These are phyloP conservation scores for Pulveroboletus sp. DNA, from an alignment of 768 basidiomycete species.

Conservation along the genomic window DNA sequence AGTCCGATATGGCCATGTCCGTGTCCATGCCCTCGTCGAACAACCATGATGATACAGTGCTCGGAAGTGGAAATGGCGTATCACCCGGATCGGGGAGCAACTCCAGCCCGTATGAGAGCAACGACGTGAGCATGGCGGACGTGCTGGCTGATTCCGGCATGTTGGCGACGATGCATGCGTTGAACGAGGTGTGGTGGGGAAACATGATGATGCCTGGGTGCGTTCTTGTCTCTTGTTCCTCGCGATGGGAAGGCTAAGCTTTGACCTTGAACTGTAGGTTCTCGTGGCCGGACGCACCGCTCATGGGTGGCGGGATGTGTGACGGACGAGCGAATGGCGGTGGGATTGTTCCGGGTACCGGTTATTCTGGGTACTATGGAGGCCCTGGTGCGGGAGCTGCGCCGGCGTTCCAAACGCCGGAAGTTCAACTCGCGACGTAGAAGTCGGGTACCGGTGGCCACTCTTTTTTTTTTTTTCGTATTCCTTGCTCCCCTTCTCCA, in stretches of 20 bases:
- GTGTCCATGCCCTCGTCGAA: conserved; percentile 26
- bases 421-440: conserved; percentile 26
- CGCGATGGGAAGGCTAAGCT: neutral
- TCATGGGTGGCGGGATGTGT: conserved; percentile 21
- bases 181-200: conserved; percentile 70
- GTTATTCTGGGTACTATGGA: conserved; percentile 13
- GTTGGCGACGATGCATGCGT: conserved; percentile 67
- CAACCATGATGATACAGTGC: conserved; percentile 10
- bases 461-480: too few species aligned
- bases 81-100: neutral
- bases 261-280: conserved; percentile 15
- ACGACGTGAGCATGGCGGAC: conserved; percentile 25
- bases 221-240: neutral
- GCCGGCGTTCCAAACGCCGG: conserved; percentile 10
- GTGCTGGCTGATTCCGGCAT: conserved; percentile 43
- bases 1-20: conserved; percentile 15
- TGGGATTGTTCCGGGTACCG: conserved; percentile 15
- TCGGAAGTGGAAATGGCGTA: neutral
- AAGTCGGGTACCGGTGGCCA: too few species aligned
- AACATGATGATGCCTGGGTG: conserved; percentile 84
- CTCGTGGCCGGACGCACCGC: conserved; percentile 30
- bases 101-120: neutral
- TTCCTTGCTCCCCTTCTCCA: too few species aligned
- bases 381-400: too few species aligned
- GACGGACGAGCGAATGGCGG: conserved; percentile 9